Conservation (phyloP, 257 asterid species). For the Misopates orontium region DNA sequence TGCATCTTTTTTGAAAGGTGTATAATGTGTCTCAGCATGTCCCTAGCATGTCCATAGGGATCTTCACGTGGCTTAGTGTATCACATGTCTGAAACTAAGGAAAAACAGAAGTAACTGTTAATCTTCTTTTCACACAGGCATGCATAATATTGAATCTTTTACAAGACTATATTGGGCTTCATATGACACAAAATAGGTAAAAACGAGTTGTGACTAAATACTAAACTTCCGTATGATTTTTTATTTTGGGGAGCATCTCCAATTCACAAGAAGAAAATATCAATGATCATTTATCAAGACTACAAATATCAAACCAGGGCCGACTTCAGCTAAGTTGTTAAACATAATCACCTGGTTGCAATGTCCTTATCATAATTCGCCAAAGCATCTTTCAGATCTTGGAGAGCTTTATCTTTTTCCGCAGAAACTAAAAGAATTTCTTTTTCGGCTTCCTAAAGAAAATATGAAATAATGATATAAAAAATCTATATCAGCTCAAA, state of each 20-base stretch:
- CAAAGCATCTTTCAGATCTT: constrained; percentile 69
- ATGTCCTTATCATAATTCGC: constrained; percentile 62
- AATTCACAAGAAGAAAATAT: background rate
- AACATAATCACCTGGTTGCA: constrained; percentile 59
- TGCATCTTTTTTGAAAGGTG: too few relatives aligned
- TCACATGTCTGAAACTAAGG: too few relatives aligned
- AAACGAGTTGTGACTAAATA: too few relatives aligned
- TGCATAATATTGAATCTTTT: too few relatives aligned
- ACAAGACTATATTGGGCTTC: too few relatives aligned
- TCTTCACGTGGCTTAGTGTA: too few relatives aligned
- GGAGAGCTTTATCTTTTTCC: constrained; percentile 84
- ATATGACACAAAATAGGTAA: too few relatives aligned
- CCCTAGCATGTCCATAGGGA: too few relatives aligned
- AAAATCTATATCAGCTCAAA: constrained; percentile 25
- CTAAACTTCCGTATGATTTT: too few relatives aligned
- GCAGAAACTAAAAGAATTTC: constrained; percentile 61
- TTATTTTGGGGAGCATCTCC: background rate
- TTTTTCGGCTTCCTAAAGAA: constrained; percentile 85
- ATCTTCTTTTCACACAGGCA: too few relatives aligned
- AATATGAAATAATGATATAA: constrained; percentile 22
- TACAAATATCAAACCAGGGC: background rate
- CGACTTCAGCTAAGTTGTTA: background rate
- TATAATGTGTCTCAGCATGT: too few relatives aligned
- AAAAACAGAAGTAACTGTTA: too few relatives aligned
- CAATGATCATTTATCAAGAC: background rate